Conservation (phyloP, 2,329 filamentous ascomycete species). For the Talaromyces sp. region DNA sequence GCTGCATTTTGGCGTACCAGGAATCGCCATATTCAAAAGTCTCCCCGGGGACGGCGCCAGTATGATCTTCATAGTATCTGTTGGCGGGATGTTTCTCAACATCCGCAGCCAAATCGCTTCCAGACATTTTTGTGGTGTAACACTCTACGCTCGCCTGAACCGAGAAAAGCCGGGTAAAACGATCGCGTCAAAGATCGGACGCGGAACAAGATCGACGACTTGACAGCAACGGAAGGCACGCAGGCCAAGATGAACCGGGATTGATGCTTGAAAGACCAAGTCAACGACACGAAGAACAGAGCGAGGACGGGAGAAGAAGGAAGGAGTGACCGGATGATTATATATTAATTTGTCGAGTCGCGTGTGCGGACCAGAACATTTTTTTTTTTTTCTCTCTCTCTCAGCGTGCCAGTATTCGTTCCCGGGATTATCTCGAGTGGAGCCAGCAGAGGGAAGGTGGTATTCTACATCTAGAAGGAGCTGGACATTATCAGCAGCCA, state of each 20-base stretch:
- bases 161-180: background rate
- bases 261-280: background rate
- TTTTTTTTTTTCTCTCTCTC: slow-evolving; percentile 3
- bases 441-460: slow-evolving; percentile 4
- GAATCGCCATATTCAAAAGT: slow-evolving; percentile 56
- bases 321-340: background rate
- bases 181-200: background rate
- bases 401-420: background rate
- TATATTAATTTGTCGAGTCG: slow-evolving; percentile 1
- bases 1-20: slow-evolving; percentile 57
- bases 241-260: background rate
- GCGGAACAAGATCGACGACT: background rate
- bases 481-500: slow-evolving; percentile 13
- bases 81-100: slow-evolving; percentile 35
- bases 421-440: slow-evolving; percentile 1
- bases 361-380: slow-evolving; percentile 4
- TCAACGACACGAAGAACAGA: background rate
- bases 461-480: slow-evolving; percentile 7
- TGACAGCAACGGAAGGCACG: background rate
- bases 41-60: slow-evolving; percentile 55
- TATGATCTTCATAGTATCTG: slow-evolving; percentile 31
- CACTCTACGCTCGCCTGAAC: background rate
- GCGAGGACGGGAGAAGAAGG: background rate
- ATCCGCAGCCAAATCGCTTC: slow-evolving; percentile 21
- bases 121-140: background rate